Evolutionary conservation across 2,329 filamentous ascomycete species (phyloP), one percentile per base, ranked within the genome.

Genomic region (Alternaria metachromatica): DNA sequence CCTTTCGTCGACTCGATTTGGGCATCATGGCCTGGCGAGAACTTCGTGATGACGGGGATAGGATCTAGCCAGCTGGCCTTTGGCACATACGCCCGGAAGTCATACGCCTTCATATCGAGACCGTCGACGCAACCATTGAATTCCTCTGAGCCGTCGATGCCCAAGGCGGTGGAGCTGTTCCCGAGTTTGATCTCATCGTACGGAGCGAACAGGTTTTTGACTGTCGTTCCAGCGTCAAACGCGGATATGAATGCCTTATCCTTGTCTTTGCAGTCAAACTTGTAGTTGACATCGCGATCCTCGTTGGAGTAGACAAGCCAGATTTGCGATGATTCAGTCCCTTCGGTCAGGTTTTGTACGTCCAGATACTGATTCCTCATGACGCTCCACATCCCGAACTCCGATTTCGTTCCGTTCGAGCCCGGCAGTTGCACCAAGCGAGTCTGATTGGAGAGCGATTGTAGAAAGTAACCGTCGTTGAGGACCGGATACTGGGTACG

Each of bases 171-270:
- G 1, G 80, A 74, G 1, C 86, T 85, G 1, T 76, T 72, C 53
- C 81, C 80, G n/a, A 90, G 78, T 0, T 78, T 83, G 60, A 85
- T 80, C 64, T 87, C 83, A 23, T 88, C 87, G 68, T 87, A 88
- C 0, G 88, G 88, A 70, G 86, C 87, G 73, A 91, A 89, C 12
- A 91, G 72, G 69, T 89, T 90, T 72, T 86, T 87, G 64, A 91
- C 88, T 1, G 82, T 86, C 2, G 83, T 86, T 12, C 83, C 85
- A 3, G 77, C 73, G 12, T 82, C 79, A 61, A 88, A 91, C 0
- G 88, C 87, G 10, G 88, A 80, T 41, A 90, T 79, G 7, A 46
- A 3, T 9, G 44, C 44, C 5, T 15, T 25, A 5, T 46, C 8
- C 20, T 46, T 46, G 13, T 41, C 90, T 87, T 82, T 69, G 4